Base-by-base conservation (phyloP, 306 rosid species). In the Hippophae gyantsensis region DNA sequence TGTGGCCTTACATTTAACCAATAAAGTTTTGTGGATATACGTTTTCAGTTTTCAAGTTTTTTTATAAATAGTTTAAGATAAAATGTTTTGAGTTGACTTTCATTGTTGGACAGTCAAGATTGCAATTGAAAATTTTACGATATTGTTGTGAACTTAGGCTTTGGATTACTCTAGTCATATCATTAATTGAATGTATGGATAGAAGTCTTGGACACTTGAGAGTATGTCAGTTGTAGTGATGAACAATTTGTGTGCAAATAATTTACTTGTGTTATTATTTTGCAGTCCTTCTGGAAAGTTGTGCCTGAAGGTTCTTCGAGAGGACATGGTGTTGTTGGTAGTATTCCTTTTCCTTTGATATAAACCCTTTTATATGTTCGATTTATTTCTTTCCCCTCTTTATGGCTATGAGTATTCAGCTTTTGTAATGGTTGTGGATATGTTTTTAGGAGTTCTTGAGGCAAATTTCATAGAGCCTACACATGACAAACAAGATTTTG, bases 401-500 rank as follows among this genome's bases (percentile, higher is more conserved):
- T 47, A 44, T 46, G 54, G 26, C n/a, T 27, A 41, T 8, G 18
- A 7, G 14, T 18, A 6, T 49, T 12, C 14, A 13, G 7, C 8
- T 0, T 49, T 49, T 49, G 13, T 13, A 49, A 23, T 13, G 53
- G 14, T 49, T 49, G 26, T 13, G 9, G 41, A 12, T 71, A 47
- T 74, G 14, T 13, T n/a, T 69, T 64, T 73, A 92, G 98, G 98
- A 69, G 78, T 81, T 71, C 84, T 92, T 71, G 98, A 92, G 78
- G 93, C 92, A 72, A 87, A 92, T 72, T 92, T 92, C 73, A 76
- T 92, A 60, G 95, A 92, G 73, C 98, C 98, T 48, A 93, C 95
- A 11, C 96, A 92, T 72, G 98, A 87, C 82, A 92, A 92, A 80
- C 98, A 92, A 75, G 98, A 89, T 64, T 92, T 92, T 74, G 98